These are phyloP conservation scores for Eremochloa ophiuroides DNA, from an alignment of 176 grass and related monocot species.

Conservation along the genomic window DNA sequence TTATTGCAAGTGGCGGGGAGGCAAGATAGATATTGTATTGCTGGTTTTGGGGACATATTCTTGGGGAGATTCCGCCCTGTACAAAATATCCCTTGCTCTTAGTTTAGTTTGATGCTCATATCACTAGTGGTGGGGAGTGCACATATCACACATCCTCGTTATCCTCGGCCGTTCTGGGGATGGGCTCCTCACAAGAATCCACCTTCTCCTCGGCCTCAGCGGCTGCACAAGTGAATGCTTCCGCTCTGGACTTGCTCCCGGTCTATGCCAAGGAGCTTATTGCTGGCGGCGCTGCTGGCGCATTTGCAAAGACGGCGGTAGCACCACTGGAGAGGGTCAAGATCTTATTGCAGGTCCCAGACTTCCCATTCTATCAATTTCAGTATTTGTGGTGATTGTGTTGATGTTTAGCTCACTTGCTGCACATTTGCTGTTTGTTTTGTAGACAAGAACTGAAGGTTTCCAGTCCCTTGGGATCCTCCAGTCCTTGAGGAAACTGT, in stretches of 20 bases:
- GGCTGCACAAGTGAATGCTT: slow-evolving; percentile 52
- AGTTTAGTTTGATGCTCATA: no score
- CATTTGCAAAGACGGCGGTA: slow-evolving; percentile 77
- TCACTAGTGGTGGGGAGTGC: no score
- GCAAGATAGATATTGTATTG: no score
- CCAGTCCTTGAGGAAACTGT: slow-evolving; percentile 68
- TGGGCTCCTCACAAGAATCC: slow-evolving; percentile 70
- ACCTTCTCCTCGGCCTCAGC: slow-evolving; percentile 56
- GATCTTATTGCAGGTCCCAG: slow-evolving; percentile 69
- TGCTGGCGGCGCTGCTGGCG: slow-evolving; percentile 78
- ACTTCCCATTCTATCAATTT: background rate
- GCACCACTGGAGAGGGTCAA: slow-evolving; percentile 88
- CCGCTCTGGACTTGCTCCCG: slow-evolving; percentile 55
- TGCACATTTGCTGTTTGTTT: background rate
- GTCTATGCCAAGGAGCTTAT: slow-evolving; percentile 89
- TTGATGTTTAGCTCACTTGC: background rate
- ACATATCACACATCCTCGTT: no score
- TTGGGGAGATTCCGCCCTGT: no score
- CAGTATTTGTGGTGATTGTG: background rate
- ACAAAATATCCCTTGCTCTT: no score
- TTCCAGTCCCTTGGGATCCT: slow-evolving; percentile 85
- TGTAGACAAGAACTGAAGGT: slow-evolving; percentile 78
- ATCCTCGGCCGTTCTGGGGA: background rate
- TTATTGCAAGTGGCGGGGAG: no score
- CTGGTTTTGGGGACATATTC: no score